A percentile compares a stretch with the other conserved stretches of the same genome.
Conservation (phyloP, 2,329 filamentous ascomycete genomes). For the Madurella mycetomatis region DNA sequence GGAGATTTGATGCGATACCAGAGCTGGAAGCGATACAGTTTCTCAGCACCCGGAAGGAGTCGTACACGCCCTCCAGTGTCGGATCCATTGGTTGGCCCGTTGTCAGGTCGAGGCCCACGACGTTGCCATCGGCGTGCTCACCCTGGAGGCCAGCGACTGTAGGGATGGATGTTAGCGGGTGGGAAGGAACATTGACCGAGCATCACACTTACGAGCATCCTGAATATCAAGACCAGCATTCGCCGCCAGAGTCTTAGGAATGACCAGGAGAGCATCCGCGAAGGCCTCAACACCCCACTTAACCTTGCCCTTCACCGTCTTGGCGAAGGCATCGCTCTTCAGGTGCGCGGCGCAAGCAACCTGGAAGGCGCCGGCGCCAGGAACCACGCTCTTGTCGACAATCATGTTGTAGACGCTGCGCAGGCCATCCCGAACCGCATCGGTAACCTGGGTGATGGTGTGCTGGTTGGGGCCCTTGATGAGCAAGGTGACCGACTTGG, state of each 20-base stretch:
- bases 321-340: conserved; percentile 78
- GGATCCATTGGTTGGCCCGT: conserved; percentile 95
- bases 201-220: conserved; percentile 69
- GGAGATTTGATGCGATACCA: conserved; percentile 89
- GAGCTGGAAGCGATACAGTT: conserved; percentile 93
- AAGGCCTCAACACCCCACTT: conserved; percentile 95
- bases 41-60: conserved; percentile 90
- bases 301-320: conserved; percentile 94
- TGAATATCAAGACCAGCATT: conserved; percentile 97
- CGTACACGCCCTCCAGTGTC: conserved; percentile 84
- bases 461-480: conserved; percentile 98
- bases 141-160: conserved; percentile 82
- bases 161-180: neutral
- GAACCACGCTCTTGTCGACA: conserved; percentile 93
- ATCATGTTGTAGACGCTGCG: conserved; percentile 99
- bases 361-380: conserved; percentile 92
- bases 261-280: conserved; percentile 88
- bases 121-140: conserved; percentile 75
- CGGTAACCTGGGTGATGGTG: conserved; percentile 94
- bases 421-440: conserved; percentile 90
- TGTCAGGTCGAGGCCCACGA: conserved; percentile 79
- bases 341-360: conserved; percentile 86
- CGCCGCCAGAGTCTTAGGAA: conserved; percentile 94
- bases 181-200: neutral
- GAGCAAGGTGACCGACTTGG: conserved; percentile 93